phyloP scores from a whole-genome alignment of 495 filamentous ascomycete species.

The Talaromyces proteolyticus region DNA sequence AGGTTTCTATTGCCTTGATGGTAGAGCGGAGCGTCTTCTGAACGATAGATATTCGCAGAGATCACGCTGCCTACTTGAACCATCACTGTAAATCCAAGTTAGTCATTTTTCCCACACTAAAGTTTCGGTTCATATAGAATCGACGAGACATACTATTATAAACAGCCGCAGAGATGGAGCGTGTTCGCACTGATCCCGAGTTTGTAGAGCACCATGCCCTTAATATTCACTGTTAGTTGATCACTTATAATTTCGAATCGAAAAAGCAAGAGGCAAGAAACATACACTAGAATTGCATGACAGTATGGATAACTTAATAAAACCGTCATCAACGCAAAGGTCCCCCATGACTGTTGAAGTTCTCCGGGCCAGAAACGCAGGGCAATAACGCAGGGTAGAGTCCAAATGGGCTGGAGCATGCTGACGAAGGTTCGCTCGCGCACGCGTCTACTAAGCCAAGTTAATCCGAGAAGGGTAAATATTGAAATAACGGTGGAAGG shows the following conservation, averaged over 20 bases:
- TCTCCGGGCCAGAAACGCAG: conserved; percentile 34
- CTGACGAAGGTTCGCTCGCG: conserved; percentile 41
- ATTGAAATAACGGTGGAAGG: conserved; percentile 53
- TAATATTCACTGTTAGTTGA: conserved; percentile 1
- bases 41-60: conserved; percentile 47
- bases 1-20: conserved; percentile 43
- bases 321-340: conserved; percentile 8
- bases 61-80: conserved; percentile 45
- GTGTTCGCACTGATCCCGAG: conserved; percentile 24
- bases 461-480: conserved; percentile 40
- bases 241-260: too few species aligned
- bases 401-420: conserved; percentile 44
- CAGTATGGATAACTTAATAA: conserved; percentile 18
- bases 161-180: conserved; percentile 21
- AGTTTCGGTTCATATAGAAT: too few species aligned
- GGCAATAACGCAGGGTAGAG: conserved; percentile 45
- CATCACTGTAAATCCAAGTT: conserved; percentile 16
- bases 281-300: conserved; percentile 15
- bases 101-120: too few species aligned
- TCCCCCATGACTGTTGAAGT: conserved; percentile 13
- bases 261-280: neutral
- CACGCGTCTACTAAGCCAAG: conserved; percentile 33
- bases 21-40: conserved; percentile 48
- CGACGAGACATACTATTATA: conserved; percentile 18
- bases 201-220: conserved; percentile 16